phyloP scores from a whole-genome alignment of 306 rosid genomes.

The Hippophae tibetana region DNA sequence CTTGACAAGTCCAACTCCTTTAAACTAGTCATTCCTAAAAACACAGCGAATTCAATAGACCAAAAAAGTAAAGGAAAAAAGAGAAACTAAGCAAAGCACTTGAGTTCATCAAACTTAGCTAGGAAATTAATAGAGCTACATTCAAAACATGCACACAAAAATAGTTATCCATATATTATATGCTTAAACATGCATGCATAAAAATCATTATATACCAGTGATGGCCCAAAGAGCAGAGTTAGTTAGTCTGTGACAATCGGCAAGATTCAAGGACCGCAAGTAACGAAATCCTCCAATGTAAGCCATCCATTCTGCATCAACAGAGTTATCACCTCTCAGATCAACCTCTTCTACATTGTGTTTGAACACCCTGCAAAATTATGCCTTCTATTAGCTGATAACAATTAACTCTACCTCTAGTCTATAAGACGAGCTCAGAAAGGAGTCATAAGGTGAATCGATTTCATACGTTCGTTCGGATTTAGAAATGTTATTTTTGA shows the following conservation, averaged over 20 bases:
- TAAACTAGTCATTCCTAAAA: constrained; percentile 52
- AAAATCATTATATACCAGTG: constrained; percentile 36
- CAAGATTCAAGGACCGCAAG: constrained; percentile 43
- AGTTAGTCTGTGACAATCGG: constrained; percentile 56
- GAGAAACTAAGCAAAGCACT: neutral
- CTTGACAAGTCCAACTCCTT: constrained; percentile 71
- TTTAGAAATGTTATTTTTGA: no score
- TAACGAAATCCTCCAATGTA: constrained; percentile 70
- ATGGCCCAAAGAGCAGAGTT: constrained; percentile 72
- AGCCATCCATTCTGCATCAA: constrained; percentile 92
- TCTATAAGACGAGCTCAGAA: no score
- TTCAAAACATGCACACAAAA: no score
- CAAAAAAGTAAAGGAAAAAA: neutral
- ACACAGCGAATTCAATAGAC: constrained; percentile 5
- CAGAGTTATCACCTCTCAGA: constrained; percentile 38
- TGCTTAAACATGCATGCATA: neutral
- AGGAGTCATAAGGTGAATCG: no score
- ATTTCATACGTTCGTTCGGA: no score
- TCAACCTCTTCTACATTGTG: constrained; percentile 58
- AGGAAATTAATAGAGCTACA: no score
- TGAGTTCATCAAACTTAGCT: neutral
- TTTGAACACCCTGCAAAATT: constrained; percentile 56
- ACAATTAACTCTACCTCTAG: constrained; percentile 1
- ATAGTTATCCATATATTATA: neutral
- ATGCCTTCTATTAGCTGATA: neutral